Percentiles rank a stretch among this genome's conserved stretches.
These are phyloP conservation scores for Gentiana straminea DNA, from an alignment of 257 asterid species.

Conservation along the genomic window DNA sequence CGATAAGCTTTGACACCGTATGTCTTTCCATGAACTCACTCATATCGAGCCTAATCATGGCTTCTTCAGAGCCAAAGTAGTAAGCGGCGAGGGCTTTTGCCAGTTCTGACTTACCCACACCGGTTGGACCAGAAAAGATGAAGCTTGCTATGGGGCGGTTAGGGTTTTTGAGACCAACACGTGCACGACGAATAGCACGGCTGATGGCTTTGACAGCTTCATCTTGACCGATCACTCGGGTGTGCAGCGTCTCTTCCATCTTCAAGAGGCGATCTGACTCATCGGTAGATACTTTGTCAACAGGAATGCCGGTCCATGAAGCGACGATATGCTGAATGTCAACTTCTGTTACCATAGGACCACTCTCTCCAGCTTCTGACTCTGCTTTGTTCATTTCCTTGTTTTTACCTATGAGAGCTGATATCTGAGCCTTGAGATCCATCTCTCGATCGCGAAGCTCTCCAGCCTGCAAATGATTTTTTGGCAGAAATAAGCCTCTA, in stretches of 20 bases:
- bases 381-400: constrained; percentile 94
- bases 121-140: constrained; percentile 54
- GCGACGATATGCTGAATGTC: constrained; percentile 95
- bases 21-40: constrained; percentile 55
- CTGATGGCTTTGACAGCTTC: constrained; percentile 57
- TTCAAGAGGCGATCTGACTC: constrained; percentile 92
- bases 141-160: constrained; percentile 57
- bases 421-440: constrained; percentile 91
- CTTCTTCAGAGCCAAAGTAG: constrained; percentile 56
- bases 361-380: constrained; percentile 71
- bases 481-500: background rate
- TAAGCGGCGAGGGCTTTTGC: constrained; percentile 44
- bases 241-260: constrained; percentile 93
- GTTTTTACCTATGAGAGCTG: constrained; percentile 72
- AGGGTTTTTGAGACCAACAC: constrained; percentile 54
- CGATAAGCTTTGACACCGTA: constrained; percentile 37
- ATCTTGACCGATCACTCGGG: constrained; percentile 45
- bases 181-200: constrained; percentile 54
- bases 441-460: constrained; percentile 90
- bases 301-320: constrained; percentile 98
- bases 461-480: constrained; percentile 57
- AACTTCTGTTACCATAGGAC: constrained; percentile 79
- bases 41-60: constrained; percentile 62
- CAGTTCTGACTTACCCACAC: constrained; percentile 57
- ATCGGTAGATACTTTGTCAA: constrained; percentile 81